phyloP scores from a whole-genome alignment of 495 filamentous ascomycete species.

The Lophiostoma macrostomum region DNA sequence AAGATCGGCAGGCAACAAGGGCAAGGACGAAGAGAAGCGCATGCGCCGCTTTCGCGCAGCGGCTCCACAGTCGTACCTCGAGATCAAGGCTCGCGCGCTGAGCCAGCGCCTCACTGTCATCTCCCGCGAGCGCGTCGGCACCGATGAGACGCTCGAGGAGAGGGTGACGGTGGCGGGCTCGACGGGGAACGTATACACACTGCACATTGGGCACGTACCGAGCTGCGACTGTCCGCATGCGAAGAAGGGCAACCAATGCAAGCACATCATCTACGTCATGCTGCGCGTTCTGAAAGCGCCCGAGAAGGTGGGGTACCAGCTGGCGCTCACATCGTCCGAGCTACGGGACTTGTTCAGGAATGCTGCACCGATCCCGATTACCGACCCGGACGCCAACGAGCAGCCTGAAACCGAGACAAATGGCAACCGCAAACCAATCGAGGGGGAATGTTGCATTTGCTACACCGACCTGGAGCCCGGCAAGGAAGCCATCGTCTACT shows the following conservation, averaged over 20 bases:
- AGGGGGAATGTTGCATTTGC: slow-evolving; percentile 80
- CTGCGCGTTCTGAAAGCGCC: slow-evolving; percentile 63
- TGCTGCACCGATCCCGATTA: slow-evolving; percentile 51
- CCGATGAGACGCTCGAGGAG: slow-evolving; percentile 48
- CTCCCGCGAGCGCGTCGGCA: slow-evolving; percentile 46
- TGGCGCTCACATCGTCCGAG: slow-evolving; percentile 66
- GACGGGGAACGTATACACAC: slow-evolving; percentile 72
- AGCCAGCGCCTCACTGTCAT: slow-evolving; percentile 55
- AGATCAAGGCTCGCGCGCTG: slow-evolving; percentile 36
- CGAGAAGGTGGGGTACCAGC: slow-evolving; percentile 65
- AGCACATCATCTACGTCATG: slow-evolving; percentile 69
- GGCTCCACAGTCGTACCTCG: slow-evolving; percentile 45
- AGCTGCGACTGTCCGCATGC: slow-evolving; percentile 67
- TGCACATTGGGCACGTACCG: slow-evolving; percentile 54
- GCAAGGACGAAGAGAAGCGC: too few relatives aligned
- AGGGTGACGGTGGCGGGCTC: slow-evolving; percentile 67
- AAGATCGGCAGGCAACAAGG: too few relatives aligned
- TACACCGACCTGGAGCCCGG: slow-evolving; percentile 62
- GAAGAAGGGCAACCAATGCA: slow-evolving; percentile 67
- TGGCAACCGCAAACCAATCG: slow-evolving; percentile 58
- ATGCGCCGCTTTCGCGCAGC: too few relatives aligned
- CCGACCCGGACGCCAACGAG: slow-evolving; percentile 32
- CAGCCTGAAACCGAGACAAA: slow-evolving; percentile 35
- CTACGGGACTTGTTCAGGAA: slow-evolving; percentile 57
- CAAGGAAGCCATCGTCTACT: slow-evolving; percentile 64